Conservation (phyloP, 73 alveolate genomes). For the Paramecium biaurelia region DNA sequence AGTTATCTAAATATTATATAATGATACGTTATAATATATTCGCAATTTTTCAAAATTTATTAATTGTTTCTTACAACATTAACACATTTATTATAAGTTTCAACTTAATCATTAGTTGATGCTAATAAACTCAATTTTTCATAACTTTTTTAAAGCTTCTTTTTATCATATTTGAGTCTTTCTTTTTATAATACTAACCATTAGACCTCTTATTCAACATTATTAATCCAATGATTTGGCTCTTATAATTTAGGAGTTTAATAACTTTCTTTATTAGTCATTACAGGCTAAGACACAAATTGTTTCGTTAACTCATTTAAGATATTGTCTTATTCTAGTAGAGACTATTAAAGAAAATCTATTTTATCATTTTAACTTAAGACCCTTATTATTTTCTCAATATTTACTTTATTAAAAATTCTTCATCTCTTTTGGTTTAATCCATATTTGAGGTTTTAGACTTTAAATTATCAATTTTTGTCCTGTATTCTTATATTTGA, state of each 20-base stretch:
- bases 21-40: background rate
- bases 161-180: slow-evolving; percentile 1
- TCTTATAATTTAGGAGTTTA: background rate
- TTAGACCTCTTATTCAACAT: background rate
- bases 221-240: background rate
- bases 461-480: background rate
- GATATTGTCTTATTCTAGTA: background rate
- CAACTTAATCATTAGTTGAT: background rate
- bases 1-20: background rate
- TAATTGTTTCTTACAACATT: background rate
- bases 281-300: background rate
- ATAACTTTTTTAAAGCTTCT: background rate
- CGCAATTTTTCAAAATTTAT: background rate
- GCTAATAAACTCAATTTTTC: background rate
- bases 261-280: background rate
- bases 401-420: background rate
- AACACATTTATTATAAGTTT: background rate
- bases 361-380: background rate
- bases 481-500: background rate
- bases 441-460: background rate
- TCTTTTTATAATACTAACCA: background rate
- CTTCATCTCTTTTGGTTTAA: background rate
- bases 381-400: background rate
- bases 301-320: background rate
- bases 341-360: background rate